A percentile compares a stretch with the other conserved stretches of the same genome.
Conservation (phyloP, 129 eudicot species). For the Calendula officinalis region DNA sequence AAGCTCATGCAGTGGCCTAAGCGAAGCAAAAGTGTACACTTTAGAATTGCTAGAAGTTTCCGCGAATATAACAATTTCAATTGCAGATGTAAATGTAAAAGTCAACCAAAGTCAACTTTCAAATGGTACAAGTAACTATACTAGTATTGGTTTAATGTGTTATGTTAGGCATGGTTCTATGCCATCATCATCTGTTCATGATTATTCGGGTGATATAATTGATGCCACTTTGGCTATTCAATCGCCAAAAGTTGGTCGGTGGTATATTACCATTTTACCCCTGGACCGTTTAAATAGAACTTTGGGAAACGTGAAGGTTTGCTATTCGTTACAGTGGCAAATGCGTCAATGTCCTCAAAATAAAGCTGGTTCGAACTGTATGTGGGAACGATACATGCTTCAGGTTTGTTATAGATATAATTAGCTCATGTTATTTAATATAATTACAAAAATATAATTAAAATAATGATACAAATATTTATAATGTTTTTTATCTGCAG, state of each 20-base stretch:
- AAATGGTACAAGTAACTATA: conserved; percentile 9
- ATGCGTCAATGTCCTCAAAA: conserved; percentile 30
- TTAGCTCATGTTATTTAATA: neutral
- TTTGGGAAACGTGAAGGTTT: conserved; percentile 2
- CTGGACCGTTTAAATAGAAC: conserved; percentile 14
- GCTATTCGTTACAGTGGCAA: conserved; percentile 35
- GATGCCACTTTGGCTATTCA: conserved; percentile 25
- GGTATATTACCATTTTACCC: conserved; percentile 34
- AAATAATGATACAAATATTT: conserved; percentile 2
- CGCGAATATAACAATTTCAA: conserved; percentile 27
- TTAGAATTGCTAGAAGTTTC: conserved; percentile 23
- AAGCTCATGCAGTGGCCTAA: conserved; percentile 19
- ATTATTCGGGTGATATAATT: conserved; percentile 30
- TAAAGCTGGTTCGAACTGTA: conserved; percentile 39
- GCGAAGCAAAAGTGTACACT: conserved; percentile 30
- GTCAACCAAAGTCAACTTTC: conserved; percentile 19
- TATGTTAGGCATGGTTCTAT: conserved; percentile 40
- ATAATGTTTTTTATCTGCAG: conserved; percentile 39
- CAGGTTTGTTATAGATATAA: conserved; percentile 27
- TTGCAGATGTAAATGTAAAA: neutral
- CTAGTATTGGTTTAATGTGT: conserved; percentile 25
- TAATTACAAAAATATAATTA: neutral
- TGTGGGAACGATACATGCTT: conserved; percentile 33
- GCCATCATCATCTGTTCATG: conserved; percentile 32
- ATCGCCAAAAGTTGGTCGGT: conserved; percentile 34